phyloP scores from a whole-genome alignment of 148 eudicot species.

The Heliamphora exappendiculata region DNA sequence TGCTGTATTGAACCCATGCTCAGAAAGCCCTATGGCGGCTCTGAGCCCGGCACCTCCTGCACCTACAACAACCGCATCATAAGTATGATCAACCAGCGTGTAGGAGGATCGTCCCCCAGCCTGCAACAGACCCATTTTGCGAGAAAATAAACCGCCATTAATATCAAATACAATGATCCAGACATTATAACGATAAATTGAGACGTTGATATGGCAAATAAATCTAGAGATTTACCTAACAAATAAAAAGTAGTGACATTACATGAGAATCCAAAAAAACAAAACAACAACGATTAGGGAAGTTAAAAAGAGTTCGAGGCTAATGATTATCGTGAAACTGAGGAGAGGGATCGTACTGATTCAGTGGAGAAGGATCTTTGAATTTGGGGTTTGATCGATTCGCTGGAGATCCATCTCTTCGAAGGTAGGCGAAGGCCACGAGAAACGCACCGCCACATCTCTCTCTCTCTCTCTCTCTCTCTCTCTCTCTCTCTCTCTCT shows the following conservation, averaged over 20 bases:
- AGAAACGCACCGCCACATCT: slow-evolving; percentile 84
- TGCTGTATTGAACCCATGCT: slow-evolving; percentile 96
- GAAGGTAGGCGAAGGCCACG: slow-evolving; percentile 47
- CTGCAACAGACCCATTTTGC: neutral
- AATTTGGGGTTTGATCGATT: slow-evolving; percentile 14
- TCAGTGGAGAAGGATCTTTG: slow-evolving; percentile 60
- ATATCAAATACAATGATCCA: neutral
- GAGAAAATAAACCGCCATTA: neutral
- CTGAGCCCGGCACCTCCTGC: slow-evolving; percentile 98
- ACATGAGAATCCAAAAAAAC: neutral
- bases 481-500: neutral
- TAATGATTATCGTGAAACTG: neutral
- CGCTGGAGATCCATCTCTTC: slow-evolving; percentile 32
- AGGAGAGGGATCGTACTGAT: slow-evolving; percentile 34
- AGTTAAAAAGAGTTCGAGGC: neutral
- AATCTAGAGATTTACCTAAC: neutral
- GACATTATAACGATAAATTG: neutral
- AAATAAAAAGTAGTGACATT: neutral
- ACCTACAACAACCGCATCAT: slow-evolving; percentile 96
- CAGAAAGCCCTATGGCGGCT: slow-evolving; percentile 95
- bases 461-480: neutral
- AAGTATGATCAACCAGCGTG: slow-evolving; percentile 86
- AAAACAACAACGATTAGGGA: neutral
- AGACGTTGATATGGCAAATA: neutral
- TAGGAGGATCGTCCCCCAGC: slow-evolving; percentile 27